Evolutionary conservation across 768 basidiomycete genomes (phyloP).

Genomic region (Suillus variegatus): DNA sequence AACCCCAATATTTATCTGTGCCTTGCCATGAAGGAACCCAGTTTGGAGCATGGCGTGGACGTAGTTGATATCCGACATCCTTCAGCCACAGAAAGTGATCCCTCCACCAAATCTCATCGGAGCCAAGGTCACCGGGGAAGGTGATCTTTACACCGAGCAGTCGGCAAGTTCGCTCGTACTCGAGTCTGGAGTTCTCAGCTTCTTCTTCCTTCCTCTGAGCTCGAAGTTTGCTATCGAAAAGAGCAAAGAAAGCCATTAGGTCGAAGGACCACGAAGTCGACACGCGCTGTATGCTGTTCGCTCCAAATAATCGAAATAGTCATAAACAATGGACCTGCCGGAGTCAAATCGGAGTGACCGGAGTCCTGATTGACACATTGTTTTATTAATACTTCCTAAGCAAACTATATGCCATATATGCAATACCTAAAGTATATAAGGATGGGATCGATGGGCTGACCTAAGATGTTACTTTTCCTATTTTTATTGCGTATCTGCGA

Average conservation of each 20-base stretch:
- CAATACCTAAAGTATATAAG: not conserved
- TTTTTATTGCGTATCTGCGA: not conserved
- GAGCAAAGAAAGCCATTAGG: not conserved
- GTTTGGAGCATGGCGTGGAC: conserved; percentile 31
- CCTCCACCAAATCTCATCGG: conserved; percentile 12
- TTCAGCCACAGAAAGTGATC: conserved; percentile 31
- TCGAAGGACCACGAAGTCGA: not conserved
- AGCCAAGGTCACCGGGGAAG: not conserved
- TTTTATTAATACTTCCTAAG: not conserved
- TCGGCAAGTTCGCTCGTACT: not conserved
- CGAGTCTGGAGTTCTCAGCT: not conserved
- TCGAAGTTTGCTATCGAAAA: not conserved
- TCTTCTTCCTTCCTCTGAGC: not conserved
- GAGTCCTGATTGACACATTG: not conserved
- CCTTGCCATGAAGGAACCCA: conserved; percentile 39
- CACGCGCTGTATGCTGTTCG: not conserved
- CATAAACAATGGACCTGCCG: not conserved
- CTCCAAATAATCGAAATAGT: not conserved
- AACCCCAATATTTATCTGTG: not conserved
- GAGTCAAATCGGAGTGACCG: not conserved
- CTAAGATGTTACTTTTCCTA: not conserved
- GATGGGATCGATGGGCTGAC: not conserved
- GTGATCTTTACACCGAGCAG: not conserved
- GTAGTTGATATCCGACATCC: conserved; percentile 28
- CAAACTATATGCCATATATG: too few relatives aligned